phyloP scores from a whole-genome alignment of 495 filamentous ascomycete genomes.

The Penicillium coffeae region DNA sequence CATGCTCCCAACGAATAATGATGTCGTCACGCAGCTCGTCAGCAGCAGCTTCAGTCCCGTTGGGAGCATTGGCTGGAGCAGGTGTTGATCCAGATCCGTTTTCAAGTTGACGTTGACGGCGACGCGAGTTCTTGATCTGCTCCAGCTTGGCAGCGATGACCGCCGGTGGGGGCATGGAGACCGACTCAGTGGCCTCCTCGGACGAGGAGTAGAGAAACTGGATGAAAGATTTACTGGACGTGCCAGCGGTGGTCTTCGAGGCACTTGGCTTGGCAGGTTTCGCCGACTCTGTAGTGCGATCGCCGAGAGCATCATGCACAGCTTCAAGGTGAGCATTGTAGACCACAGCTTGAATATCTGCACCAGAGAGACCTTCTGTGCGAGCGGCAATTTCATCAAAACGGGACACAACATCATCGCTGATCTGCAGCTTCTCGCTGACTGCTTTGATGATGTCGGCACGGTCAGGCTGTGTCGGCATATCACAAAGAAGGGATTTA shows the following conservation, averaged over 20 bases:
- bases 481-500: conserved; percentile 84
- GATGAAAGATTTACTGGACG: conserved; percentile 55
- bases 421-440: conserved; percentile 70
- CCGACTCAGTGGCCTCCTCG: conserved; percentile 42
- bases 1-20: conserved; percentile 80
- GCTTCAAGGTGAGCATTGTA: conserved; percentile 97
- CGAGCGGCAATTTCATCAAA: conserved; percentile 64
- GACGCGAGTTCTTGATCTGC: conserved; percentile 63
- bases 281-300: conserved; percentile 41
- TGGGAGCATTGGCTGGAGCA: conserved; percentile 19
- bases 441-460: conserved; percentile 83
- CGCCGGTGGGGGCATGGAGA: conserved; percentile 57
- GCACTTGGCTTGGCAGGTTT: conserved; percentile 35
- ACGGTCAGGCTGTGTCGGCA: conserved; percentile 73
- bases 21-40: conserved; percentile 60
- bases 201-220: conserved; percentile 78
- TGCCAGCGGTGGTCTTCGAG: conserved; percentile 22
- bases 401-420: conserved; percentile 48
- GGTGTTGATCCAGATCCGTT: conserved; percentile 34
- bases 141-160: conserved; percentile 71
- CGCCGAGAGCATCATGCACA: conserved; percentile 85
- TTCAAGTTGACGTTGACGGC: conserved; percentile 52
- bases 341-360: conserved; percentile 89
- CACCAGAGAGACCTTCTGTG: conserved; percentile 91
- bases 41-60: conserved; percentile 22